These are phyloP conservation scores for button mushroom (Agaricus bisporus) DNA, from an alignment of 768 basidiomycete species.

Conservation along the genomic window DNA sequence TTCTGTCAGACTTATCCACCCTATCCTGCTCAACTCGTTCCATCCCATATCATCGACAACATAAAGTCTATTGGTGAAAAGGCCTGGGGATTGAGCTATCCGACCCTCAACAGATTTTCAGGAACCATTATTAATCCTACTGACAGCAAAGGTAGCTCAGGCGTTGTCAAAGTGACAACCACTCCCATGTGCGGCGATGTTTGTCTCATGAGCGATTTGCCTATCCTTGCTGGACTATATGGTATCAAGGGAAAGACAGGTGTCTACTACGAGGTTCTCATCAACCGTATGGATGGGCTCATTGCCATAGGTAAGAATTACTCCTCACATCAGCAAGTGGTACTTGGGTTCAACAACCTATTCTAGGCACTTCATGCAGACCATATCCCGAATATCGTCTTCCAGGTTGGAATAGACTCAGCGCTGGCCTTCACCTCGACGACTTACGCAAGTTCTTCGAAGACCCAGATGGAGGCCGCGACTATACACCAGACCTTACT, in stretches of 20 bases:
- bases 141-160: conserved; percentile 26
- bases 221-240: conserved; percentile 56
- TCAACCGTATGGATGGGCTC: conserved; percentile 51
- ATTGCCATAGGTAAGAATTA: conserved; percentile 48
- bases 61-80: conserved; percentile 40
- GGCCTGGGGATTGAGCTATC: conserved; percentile 49
- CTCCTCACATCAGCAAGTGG: neutral
- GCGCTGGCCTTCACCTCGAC: conserved; percentile 62
- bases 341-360: neutral
- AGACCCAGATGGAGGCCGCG: conserved; percentile 57
- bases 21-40: conserved; percentile 37
- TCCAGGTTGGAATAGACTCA: conserved; percentile 67
- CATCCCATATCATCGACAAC: conserved; percentile 46
- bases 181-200: conserved; percentile 35
- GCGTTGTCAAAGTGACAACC: conserved; percentile 37
- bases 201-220: conserved; percentile 54
- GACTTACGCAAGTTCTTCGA: conserved; percentile 73
- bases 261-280: conserved; percentile 58
- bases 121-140: conserved; percentile 38
- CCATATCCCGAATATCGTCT: conserved; percentile 63
- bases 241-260: conserved; percentile 47
- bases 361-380: conserved; percentile 51
- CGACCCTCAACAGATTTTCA: conserved; percentile 34
- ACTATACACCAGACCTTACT: conserved; percentile 33
- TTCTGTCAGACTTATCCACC: conserved; percentile 42